Evolutionary conservation across 1,139 yeast genomes (phyloP), one percentile per base, ranked within the genome.

Genomic region (Hemisphaericaspora xylofermentans): DNA sequence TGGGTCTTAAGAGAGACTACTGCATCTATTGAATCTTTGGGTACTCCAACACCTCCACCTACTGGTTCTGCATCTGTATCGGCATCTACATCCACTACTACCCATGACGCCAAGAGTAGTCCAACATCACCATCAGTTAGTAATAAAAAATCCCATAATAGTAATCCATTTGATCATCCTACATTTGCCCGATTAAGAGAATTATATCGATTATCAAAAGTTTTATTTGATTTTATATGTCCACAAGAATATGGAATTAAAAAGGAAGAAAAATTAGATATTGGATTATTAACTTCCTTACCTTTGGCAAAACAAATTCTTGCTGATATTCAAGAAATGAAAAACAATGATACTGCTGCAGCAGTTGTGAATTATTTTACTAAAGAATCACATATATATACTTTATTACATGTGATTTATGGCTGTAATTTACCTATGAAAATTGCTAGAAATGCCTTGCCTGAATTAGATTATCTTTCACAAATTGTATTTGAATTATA

Each of bases 191-290:
- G 88, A 48, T 72, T 94, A 45, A 76, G 98, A 52, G 98, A 94
- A 58, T 73, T 94, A 43, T 94, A 91, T 61, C 74, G 93, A 48
- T 72, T 94, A 42, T 88, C 97, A 0, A 94, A 94, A 61, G 96
- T 94, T 4, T 68, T 94, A 49, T 94, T 94, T 66, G 99, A 94
- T 64, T 93, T 93, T 56, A 89, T 94, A 40, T 93, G 98, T 63
- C 99, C 99, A 10, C 98, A 94, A 63, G 98, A 94, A 59, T 94
- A 94, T 58, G 99, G 99, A 49, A 94, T 94, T 51, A 91, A 91
- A 50, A 96, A 89, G 56, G 87, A 86, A 57, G 98, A 94, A 61
- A 94, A 94, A 60, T 74, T 94, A 46, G 98, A 94, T 61, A 94
- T 94, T 68, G 98, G 99, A 2, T 70, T 94, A 45, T 72, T 94